A percentile compares a stretch with the other conserved stretches of the same genome.
phyloP scores from a whole-genome alignment of 1,284 basidiomycete genomes.

The Cystobasidium pallidum region DNA sequence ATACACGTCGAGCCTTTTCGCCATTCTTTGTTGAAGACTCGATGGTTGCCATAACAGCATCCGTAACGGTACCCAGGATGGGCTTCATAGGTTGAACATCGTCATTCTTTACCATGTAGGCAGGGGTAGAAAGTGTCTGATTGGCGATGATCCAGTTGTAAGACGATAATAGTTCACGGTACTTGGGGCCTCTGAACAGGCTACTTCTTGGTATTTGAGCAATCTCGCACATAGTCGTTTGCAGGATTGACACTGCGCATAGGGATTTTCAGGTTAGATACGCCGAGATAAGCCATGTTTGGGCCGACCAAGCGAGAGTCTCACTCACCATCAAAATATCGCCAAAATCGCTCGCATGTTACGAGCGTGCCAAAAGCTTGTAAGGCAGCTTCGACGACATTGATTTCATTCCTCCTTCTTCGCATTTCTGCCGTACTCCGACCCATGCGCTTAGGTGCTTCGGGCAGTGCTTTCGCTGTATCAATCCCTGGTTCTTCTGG shows the following conservation, averaged over 20 bases:
- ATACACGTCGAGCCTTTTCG: slow-evolving; percentile 29
- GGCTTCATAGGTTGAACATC: slow-evolving; percentile 1
- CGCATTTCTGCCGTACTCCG: slow-evolving; percentile 38
- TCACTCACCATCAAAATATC: slow-evolving; percentile 29
- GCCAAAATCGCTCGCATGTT: slow-evolving; percentile 33
- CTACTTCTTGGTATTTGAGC: slow-evolving; percentile 12
- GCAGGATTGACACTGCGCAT: neutral
- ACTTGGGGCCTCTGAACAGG: slow-evolving; percentile 23
- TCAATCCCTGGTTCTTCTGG: neutral
- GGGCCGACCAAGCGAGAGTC: too few relatives aligned
- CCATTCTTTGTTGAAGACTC: slow-evolving; percentile 28
- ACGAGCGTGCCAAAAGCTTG: slow-evolving; percentile 33
- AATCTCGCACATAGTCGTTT: neutral
- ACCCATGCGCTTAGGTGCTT: slow-evolving; percentile 22
- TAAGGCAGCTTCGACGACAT: slow-evolving; percentile 39
- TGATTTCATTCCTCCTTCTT: slow-evolving; percentile 36
- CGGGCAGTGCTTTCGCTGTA: neutral
- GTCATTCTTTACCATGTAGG: neutral
- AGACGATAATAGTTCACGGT: slow-evolving; percentile 33
- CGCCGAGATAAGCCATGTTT: neutral
- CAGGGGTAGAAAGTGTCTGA: slow-evolving; percentile 8
- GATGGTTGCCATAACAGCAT: slow-evolving; percentile 12
- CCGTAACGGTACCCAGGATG: neutral
- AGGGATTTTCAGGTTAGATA: neutral
- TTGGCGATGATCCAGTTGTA: slow-evolving; percentile 42